Conservation (phyloP, 139 green algal genomes). For the Tetraselmis chui region DNA sequence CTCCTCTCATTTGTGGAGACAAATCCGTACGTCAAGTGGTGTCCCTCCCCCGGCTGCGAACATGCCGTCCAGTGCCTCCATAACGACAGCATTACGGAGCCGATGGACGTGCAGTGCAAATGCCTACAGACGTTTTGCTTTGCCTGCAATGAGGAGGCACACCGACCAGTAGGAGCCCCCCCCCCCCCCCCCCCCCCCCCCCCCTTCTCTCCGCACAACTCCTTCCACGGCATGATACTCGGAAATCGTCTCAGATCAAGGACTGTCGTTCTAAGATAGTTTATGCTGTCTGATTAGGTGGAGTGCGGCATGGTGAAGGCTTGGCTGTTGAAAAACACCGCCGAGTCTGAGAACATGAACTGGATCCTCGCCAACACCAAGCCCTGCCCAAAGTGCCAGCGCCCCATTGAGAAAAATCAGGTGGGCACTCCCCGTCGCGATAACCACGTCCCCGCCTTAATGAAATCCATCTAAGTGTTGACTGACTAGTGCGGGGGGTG, state of each 20-base stretch:
- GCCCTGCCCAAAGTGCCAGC: constrained; percentile 75
- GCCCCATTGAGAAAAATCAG: constrained; percentile 81
- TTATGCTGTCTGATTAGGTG: constrained; percentile 20
- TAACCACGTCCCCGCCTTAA: no score
- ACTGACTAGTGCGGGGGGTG: no score
- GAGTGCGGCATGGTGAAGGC: constrained; percentile 47
- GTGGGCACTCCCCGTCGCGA: no score
- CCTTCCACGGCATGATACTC: neutral
- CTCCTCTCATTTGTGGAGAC: constrained; percentile 84
- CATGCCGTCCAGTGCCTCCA: constrained; percentile 51
- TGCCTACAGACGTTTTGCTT: constrained; percentile 70
- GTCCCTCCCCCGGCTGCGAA: constrained; percentile 56
- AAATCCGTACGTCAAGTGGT: constrained; percentile 77
- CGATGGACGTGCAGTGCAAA: constrained; percentile 59
- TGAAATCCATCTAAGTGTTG: no score
- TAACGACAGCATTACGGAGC: constrained; percentile 23
- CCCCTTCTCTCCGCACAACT: no score
- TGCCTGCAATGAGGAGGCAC: constrained; percentile 67
- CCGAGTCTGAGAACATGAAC: constrained; percentile 72
- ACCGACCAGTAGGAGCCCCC: constrained; percentile 54
- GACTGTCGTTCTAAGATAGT: neutral
- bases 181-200: no score
- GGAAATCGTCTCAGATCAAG: neutral
- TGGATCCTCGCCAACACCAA: constrained; percentile 83
- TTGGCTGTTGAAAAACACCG: constrained; percentile 73